Conservation (phyloP, 1,139 yeast species). For the Magnusiomyces suaveolens region DNA sequence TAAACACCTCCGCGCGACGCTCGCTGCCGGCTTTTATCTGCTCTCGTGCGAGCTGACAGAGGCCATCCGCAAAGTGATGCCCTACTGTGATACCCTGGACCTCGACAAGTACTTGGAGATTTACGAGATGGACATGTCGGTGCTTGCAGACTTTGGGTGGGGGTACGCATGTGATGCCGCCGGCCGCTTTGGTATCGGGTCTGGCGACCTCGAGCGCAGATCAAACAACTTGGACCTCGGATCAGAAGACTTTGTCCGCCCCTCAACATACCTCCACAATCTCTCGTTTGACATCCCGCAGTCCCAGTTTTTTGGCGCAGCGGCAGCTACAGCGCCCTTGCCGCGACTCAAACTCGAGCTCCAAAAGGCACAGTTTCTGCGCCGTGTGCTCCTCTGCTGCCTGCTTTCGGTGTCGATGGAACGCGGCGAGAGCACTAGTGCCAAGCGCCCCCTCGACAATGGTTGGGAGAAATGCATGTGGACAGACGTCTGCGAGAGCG, state of each 20-base stretch:
- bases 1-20: conserved; percentile 26
- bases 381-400: conserved; percentile 37
- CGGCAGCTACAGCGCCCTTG: conserved; percentile 25
- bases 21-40: conserved; percentile 27
- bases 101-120: conserved; percentile 37
- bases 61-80: conserved; percentile 26
- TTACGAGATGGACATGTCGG: conserved; percentile 31
- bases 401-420: conserved; percentile 29
- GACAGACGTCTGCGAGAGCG: conserved; percentile 27
- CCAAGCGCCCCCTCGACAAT: background rate
- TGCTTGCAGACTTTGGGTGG: conserved; percentile 19
- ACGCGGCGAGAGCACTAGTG: background rate
- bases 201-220: background rate
- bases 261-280: background rate
- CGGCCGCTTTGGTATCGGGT: background rate
- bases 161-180: no score
- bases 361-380: conserved; percentile 31
- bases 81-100: conserved; percentile 28
- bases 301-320: conserved; percentile 22
- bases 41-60: conserved; percentile 22
- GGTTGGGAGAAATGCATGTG: conserved; percentile 27
- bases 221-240: background rate
- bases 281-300: conserved; percentile 17
- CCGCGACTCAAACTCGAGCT: conserved; percentile 27
- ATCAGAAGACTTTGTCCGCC: background rate